Evolutionary conservation across 179 eudicot species (phyloP), one percentile per base, ranked within the genome.

Genomic region (Camellia oleifera): DNA sequence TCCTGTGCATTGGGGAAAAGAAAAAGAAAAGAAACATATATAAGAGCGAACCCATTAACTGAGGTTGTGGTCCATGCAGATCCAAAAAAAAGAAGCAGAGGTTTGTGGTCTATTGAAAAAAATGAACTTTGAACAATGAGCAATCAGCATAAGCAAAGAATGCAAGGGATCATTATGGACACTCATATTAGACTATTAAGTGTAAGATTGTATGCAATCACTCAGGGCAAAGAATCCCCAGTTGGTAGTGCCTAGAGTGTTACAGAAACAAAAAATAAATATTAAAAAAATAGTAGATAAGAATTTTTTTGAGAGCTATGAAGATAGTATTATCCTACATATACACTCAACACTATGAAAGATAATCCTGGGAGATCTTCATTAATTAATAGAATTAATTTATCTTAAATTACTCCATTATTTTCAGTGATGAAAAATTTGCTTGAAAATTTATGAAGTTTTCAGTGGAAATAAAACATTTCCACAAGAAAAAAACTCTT

Each of bases 221-320:
- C n/a, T n/a, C n/a, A n/a, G n/a, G n/a, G n/a, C n/a, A n/a, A n/a
- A n/a, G n/a, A n/a, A n/a, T n/a, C n/a, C n/a, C n/a, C n/a, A n/a
- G n/a, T n/a, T 3, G 15, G 54, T 2, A 46, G 57, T 14, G 7
- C 32, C 7, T n/a, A 48, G 40, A 9, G 72, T 69, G 53, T 9
- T 2, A 44, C 45, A 69, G 0, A 9, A 2, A 26, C 4, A 66
- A 10, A 26, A 65, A 44, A 69, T 2, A 5, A 45, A 69, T 8
- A 18, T 46, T 2, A 5, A 45, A 69, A n/a, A 18, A 69, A 71
- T 71, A 71, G 57, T 7, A 71, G 42, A 15, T 40, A 72, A 52
- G 44, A 57, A 48, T 52, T 56, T 72, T 61, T 12, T 72, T 72
- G 76, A 72, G 45, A 52, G 26, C 60, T 20, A 71, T 52, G 12